Evolutionary conservation across 306 rosid genomes (phyloP).

Genomic region (Casuarina glauca): DNA sequence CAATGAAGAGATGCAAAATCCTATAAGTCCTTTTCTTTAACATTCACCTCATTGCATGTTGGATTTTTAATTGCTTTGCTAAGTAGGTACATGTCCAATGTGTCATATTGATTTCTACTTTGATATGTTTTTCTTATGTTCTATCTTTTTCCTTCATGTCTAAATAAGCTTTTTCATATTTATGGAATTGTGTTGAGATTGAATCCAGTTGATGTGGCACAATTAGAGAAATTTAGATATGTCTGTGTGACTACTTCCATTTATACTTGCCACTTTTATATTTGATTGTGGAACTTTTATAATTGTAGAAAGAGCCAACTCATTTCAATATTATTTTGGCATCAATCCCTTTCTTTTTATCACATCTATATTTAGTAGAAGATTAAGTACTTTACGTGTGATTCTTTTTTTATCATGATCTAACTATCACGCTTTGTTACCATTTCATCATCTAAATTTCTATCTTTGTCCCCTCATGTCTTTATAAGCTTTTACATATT

Average conservation of each 20-base stretch:
- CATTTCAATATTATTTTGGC: neutral
- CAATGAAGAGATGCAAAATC: conserved; percentile 82
- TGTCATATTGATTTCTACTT: conserved; percentile 13
- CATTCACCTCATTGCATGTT: conserved; percentile 13
- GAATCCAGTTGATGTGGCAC: neutral
- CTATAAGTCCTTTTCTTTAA: conserved; percentile 41
- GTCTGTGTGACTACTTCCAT: neutral
- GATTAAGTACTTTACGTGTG: neutral
- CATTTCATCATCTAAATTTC: too few species aligned
- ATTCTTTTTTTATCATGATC: neutral
- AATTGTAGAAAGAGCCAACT: neutral
- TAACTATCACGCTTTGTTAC: too few species aligned
- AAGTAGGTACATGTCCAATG: neutral
- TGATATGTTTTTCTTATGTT: neutral
- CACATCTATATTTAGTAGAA: neutral
- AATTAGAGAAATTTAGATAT: too few species aligned
- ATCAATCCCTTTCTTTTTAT: neutral
- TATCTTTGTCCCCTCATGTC: too few species aligned
- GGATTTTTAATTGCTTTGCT: conserved; percentile 13
- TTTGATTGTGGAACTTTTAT: neutral
- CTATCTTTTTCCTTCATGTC: neutral
- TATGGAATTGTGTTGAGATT: neutral
- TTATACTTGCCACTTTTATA: neutral
- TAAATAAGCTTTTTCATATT: neutral
- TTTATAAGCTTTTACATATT: too few species aligned